These are phyloP conservation scores for Eucalyptus victrix DNA, from an alignment of 345 rosid genomes.

Conservation along the genomic window DNA sequence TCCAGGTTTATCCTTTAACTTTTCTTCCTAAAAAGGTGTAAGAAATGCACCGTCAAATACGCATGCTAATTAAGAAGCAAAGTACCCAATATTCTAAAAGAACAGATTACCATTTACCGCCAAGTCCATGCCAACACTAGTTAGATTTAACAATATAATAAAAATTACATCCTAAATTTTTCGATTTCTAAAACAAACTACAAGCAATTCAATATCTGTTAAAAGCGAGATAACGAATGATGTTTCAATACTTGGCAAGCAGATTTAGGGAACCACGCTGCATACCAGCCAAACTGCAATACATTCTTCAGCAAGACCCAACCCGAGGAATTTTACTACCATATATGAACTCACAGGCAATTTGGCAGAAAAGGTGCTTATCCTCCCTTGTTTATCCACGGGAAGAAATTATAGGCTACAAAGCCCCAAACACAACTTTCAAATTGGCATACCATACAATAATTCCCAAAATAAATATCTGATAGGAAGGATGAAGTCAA, in stretches of 20 bases:
- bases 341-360: background rate
- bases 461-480: background rate
- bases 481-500: background rate
- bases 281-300: background rate
- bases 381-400: background rate
- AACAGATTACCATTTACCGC: background rate
- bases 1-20: constrained; percentile 84
- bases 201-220: background rate
- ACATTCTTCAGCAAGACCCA: background rate
- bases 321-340: background rate
- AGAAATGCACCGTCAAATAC: background rate
- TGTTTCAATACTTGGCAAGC: background rate
- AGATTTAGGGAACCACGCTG: background rate
- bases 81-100: background rate
- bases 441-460: background rate
- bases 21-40: constrained; percentile 50
- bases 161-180: background rate
- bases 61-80: background rate
- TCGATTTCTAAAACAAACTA: background rate
- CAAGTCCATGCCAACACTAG: background rate
- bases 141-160: background rate
- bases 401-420: background rate
- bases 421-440: background rate
- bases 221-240: background rate
- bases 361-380: background rate